Evolutionary conservation across 139 green algal genomes (phyloP), one percentile per base, ranked within the genome.

Genomic region (Chlorella sp.): DNA sequence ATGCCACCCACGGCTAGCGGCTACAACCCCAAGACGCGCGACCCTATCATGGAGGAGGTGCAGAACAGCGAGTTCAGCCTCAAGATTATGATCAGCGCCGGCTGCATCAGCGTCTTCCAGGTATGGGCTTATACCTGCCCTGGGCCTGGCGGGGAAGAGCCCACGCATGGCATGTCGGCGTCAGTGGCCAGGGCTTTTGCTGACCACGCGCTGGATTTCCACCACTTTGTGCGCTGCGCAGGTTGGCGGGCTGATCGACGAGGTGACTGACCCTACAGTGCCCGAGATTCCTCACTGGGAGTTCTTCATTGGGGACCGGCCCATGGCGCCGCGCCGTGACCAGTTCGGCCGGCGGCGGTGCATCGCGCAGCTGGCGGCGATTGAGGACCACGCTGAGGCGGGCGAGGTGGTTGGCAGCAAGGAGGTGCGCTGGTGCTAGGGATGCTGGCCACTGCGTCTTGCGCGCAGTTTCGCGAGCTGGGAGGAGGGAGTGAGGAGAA

Each of bases 281-380:
- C 31, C 60, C 0, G 79, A 83, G 31, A 63, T 87, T 20, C 77
- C 82, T 26, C 80, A 82, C 23, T 94, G 89, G 89, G 89, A 94
- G 77, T 94, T 87, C 71, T 91, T 94, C 75, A 83, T 94, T 23
- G 88, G 82, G 0, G 89, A 92, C 80, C 63, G 69, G 5, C 79
- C 79, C 10, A 65, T 85, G 61, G 79, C 79, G 2, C 79, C 79
- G 26, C 27, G 49, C 24, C 27, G 77, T 3, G 80, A 89, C 55
- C 42, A 69, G 24, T 42, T 64, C 50, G 31, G 70, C 22, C 73
- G 72, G n/a, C 73, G 83, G 17, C 72, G 73, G 59, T 80, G 77
- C 69, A 76, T 89, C 32, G 75, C 70, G 26, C 83, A 89, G 74
- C 77, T 89, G n/a, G 72, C 77, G 17, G 67, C 35, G 35, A 81